phyloP scores from a whole-genome alignment of 2,329 filamentous ascomycete genomes.

The Sporothrix brunneoviolacea region DNA sequence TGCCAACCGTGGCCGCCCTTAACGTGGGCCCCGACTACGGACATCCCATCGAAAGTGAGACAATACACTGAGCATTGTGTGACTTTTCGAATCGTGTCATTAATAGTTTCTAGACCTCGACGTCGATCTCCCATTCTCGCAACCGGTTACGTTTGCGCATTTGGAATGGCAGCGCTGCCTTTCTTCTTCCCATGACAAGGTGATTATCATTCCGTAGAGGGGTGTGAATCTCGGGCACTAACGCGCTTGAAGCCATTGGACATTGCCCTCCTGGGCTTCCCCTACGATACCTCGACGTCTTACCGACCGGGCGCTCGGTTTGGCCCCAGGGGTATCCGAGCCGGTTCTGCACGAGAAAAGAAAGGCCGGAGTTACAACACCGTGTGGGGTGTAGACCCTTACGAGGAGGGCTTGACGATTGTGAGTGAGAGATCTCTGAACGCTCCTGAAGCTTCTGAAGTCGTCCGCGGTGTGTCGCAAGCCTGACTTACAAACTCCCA shows the following conservation, averaged over 20 bases:
- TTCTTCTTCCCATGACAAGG: slow-evolving; percentile 6
- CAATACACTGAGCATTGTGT: no score
- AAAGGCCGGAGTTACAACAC: slow-evolving; percentile 18
- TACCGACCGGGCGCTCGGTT: slow-evolving; percentile 18
- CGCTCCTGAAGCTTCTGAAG: no score
- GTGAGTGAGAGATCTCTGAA: no score
- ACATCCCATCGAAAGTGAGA: slow-evolving; percentile 9
- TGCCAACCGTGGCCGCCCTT: no score
- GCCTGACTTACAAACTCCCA: background rate
- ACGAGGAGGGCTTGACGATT: slow-evolving; percentile 13
- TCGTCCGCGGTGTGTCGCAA: no score
- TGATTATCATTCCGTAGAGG: no score
- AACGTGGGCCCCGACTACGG: slow-evolving; percentile 8
- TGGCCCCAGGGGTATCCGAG: slow-evolving; percentile 16
- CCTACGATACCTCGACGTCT: slow-evolving; percentile 18
- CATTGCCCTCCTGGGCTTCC: slow-evolving; percentile 17
- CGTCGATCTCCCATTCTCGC: slow-evolving; percentile 14
- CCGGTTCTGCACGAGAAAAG: slow-evolving; percentile 17
- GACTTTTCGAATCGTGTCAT: no score
- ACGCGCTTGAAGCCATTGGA: slow-evolving; percentile 17
- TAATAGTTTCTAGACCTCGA: slow-evolving; percentile 12
- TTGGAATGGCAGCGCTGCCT: slow-evolving; percentile 16
- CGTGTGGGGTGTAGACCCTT: slow-evolving; percentile 15
- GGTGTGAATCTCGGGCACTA: no score
- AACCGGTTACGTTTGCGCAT: slow-evolving; percentile 17